These are phyloP conservation scores for Hansfordia pulvinata DNA, from an alignment of 2,329 filamentous ascomycete species.

Conservation along the genomic window DNA sequence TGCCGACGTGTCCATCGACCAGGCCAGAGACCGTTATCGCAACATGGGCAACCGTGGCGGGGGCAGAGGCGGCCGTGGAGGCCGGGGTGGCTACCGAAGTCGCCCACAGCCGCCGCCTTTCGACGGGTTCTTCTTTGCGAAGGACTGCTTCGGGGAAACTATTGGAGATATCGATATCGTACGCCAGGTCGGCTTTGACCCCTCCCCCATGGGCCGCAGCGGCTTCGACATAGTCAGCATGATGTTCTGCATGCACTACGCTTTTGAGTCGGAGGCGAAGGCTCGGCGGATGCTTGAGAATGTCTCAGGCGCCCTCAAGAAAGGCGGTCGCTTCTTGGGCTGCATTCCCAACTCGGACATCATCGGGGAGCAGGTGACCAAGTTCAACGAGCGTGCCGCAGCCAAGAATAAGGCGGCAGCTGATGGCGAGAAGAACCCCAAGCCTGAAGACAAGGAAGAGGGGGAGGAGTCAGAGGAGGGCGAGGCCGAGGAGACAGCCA, in stretches of 20 bases:
- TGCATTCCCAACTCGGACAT: constrained; percentile 96
- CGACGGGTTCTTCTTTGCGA: constrained; percentile 75
- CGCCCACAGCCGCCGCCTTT: too few relatives aligned
- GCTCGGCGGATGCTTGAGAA: constrained; percentile 87
- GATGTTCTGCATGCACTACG: constrained; percentile 99
- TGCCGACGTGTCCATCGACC: constrained; percentile 81
- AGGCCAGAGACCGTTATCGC: constrained; percentile 73
- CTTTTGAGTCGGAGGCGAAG: constrained; percentile 85
- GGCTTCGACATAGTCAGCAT: constrained; percentile 95
- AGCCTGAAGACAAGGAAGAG: constrained; percentile 19
- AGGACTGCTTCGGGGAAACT: constrained; percentile 83
- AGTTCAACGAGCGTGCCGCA: constrained; percentile 50
- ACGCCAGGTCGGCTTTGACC: constrained; percentile 75
- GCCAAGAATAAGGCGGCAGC: constrained; percentile 23
- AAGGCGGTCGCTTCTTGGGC: constrained; percentile 87
- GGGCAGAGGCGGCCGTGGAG: constrained; percentile 35
- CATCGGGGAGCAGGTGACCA: constrained; percentile 63
- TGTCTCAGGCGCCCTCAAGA: constrained; percentile 79
- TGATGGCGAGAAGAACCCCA: constrained; percentile 10
- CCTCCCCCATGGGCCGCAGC: constrained; percentile 56
- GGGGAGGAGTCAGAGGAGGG: constrained; percentile 38
- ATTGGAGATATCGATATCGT: constrained; percentile 74
- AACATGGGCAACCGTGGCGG: constrained; percentile 50
- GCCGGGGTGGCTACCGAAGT: constrained; percentile 31
- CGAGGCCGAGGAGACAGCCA: constrained; percentile 49